Conservation (phyloP, 2,329 filamentous ascomycete genomes). For the Venturiaceae sp. region DNA sequence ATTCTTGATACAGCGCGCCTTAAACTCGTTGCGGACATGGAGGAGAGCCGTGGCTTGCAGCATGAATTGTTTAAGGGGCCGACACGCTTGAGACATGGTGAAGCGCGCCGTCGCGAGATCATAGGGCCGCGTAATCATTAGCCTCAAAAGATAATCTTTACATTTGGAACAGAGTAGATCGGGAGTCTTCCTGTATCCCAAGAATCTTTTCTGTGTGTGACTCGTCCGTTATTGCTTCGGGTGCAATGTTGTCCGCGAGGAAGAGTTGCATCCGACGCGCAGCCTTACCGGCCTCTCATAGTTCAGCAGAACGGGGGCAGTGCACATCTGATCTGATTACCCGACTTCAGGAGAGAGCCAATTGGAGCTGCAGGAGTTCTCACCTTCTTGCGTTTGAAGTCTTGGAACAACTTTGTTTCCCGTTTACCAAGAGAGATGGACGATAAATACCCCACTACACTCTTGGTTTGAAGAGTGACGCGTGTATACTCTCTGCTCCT, state of each 20-base stretch:
- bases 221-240: background rate
- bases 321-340: background rate
- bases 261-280: background rate
- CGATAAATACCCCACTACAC: background rate
- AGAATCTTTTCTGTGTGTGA: background rate
- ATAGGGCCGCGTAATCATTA: background rate
- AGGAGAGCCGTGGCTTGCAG: background rate
- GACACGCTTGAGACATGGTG: background rate
- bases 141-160: background rate
- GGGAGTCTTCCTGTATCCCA: background rate
- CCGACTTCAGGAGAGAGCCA: background rate
- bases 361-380: background rate
- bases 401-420: background rate
- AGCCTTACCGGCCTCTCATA: background rate
- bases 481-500: background rate
- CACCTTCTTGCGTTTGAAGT: background rate
- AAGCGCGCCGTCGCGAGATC: background rate
- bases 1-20: background rate
- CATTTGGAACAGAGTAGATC: background rate
- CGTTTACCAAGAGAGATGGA: background rate
- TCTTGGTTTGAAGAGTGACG: background rate
- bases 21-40: background rate
- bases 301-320: background rate
- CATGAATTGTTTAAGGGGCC: constrained; percentile 1
- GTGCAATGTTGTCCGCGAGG: background rate